Conservation (phyloP, 805 yeast genomes). For the Starmerella bacillaris region DNA sequence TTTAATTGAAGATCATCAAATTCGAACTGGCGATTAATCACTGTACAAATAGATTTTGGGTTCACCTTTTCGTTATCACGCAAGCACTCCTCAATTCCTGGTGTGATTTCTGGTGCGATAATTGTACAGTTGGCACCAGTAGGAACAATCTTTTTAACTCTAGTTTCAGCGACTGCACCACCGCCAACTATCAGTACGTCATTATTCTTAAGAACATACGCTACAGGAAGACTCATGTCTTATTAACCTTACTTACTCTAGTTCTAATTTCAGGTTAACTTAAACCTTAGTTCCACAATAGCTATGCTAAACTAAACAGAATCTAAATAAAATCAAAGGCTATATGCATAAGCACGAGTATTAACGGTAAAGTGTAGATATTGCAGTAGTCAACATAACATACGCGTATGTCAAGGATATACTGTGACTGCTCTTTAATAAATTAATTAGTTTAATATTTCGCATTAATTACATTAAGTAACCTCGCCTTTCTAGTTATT, state of each 20-base stretch:
- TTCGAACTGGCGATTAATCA: conserved; percentile 9
- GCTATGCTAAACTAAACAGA: too few species aligned
- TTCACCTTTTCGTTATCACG: conserved; percentile 7
- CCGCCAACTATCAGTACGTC: conserved; percentile 63
- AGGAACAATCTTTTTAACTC: conserved; percentile 46
- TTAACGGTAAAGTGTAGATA: too few species aligned
- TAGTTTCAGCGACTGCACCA: conserved; percentile 45
- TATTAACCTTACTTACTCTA: not conserved
- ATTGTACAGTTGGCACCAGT: conserved; percentile 60
- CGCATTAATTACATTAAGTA: too few species aligned
- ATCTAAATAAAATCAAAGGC: too few species aligned
- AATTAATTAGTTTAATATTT: too few species aligned
- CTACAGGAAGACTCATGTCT: conserved; percentile 12
- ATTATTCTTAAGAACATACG: conserved; percentile 23
- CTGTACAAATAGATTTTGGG: not conserved
- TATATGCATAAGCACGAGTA: too few species aligned
- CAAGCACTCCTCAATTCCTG: conserved; percentile 31
- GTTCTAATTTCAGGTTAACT: not conserved
- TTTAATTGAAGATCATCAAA: conserved; percentile 20
- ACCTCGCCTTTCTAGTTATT: too few species aligned
- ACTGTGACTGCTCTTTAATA: too few species aligned
- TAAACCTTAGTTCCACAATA: too few species aligned
- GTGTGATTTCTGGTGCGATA: conserved; percentile 30
- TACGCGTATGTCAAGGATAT: too few species aligned
- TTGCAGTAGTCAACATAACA: too few species aligned